Base-by-base conservation (phyloP, 768 basidiomycete genomes). In the Harrya chromipes region DNA sequence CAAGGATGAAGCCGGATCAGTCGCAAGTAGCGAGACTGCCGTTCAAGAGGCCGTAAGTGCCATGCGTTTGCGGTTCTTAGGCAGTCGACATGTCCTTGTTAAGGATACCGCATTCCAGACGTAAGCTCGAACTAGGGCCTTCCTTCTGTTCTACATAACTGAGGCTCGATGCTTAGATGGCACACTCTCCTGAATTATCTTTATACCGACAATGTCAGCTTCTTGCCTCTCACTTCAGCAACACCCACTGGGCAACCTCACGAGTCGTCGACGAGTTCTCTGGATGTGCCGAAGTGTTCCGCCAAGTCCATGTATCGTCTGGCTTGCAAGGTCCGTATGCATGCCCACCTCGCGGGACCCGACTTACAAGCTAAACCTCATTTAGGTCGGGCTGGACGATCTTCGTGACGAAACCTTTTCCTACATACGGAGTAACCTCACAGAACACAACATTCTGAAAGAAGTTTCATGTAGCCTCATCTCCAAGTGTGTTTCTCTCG, bases 291-390 rank as follows among this genome's bases (percentile, higher is more conserved):
- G 3, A 47, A 27, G 8, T 74, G 72, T 50, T 76, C 74, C 6
- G 70, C 74, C 0, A 76, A 76, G 46, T 76, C 75, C 0, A 75
- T 75, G 70, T 76, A 73, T 50, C 69, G 75, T 29, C 59, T 76
- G 0, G 73, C 75, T 0, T 54, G 55, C 40, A 74, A 74, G 63
- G 74, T 71, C 43, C 10, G 58, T 49, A 11, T 35, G 3, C 7
- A 0, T 9, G 0, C 13, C 16, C 34, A 14, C 3, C 23, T 21
- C 35, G 2, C 4, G 17, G n/a, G 16, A 13, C 9, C 0, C 2
- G 33, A 19, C 8, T 6, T 17, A 37, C 9, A 24, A 8, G 11
- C 38, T n/a, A 11, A 14, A 21, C 2, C 4, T 5, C 10, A 12
- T 20, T 8, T 16, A 65, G 63, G 52, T 63, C 6, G 48, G 55